phyloP scores from a whole-genome alignment of 2,329 filamentous ascomycete species.

The Rutstroemia sp. region DNA sequence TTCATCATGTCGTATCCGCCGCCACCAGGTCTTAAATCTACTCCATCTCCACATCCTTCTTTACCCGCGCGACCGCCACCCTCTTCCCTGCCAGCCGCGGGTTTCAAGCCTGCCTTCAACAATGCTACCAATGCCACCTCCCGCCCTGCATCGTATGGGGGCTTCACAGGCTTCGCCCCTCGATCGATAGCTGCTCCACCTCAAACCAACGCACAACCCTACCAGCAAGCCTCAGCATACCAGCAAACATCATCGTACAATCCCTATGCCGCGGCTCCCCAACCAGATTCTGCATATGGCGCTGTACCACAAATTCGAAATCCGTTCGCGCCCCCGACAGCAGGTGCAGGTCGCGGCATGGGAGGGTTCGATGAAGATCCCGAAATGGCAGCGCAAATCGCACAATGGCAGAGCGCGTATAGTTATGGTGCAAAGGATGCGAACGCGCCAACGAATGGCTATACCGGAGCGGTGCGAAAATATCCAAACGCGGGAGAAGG shows the following conservation, averaged over 20 bases:
- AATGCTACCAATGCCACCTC: slow-evolving; percentile 17
- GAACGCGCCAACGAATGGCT: slow-evolving; percentile 19
- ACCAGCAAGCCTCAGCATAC: slow-evolving; percentile 19
- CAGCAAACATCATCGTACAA: slow-evolving; percentile 19
- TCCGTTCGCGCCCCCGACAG: slow-evolving; percentile 64
- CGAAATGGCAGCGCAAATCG: slow-evolving; percentile 84
- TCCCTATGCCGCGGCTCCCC: slow-evolving; percentile 17
- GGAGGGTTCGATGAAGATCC: slow-evolving; percentile 51
- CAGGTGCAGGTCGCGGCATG: slow-evolving; percentile 31
- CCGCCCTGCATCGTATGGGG: slow-evolving; percentile 15
- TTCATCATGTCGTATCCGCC: slow-evolving; percentile 82
- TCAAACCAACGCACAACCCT: slow-evolving; percentile 16
- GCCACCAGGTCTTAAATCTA: slow-evolving; percentile 63
- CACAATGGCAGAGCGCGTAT: slow-evolving; percentile 92
- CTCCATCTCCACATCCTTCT: slow-evolving; percentile 46
- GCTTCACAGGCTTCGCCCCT: slow-evolving; percentile 51
- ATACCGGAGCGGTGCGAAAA: slow-evolving; percentile 27
- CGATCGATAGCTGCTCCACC: slow-evolving; percentile 44
- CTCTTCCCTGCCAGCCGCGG: slow-evolving; percentile 29
- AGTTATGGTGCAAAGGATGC: slow-evolving; percentile 49
- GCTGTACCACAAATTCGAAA: slow-evolving; percentile 67
- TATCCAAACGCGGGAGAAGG: slow-evolving; percentile 34
- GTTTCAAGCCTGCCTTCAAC: slow-evolving; percentile 21
- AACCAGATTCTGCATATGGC: slow-evolving; percentile 34
- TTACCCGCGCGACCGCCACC: slow-evolving; percentile 74